Conservation (phyloP, 805 yeast species). For the Cyberlindnera meyerae region DNA sequence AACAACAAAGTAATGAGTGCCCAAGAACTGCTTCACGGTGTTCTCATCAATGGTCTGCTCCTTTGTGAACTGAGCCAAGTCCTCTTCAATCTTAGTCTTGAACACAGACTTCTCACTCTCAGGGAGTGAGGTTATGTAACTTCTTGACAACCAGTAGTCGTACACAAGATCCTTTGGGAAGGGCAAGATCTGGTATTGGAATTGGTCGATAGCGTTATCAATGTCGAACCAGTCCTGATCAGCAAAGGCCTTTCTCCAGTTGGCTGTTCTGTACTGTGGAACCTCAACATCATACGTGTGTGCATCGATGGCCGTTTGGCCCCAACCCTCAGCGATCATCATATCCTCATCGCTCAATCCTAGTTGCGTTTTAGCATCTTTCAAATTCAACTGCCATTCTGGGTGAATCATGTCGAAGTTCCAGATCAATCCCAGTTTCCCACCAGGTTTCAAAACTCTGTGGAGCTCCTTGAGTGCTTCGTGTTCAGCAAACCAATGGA, state of each 20-base stretch:
- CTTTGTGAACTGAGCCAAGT: conserved; percentile 5
- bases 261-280: conserved; percentile 50
- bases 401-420: conserved; percentile 39
- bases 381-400: conserved; percentile 12
- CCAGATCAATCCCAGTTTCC: conserved; percentile 54
- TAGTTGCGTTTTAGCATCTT: conserved; percentile 6
- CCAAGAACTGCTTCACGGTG: conserved; percentile 19
- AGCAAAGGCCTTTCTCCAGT: conserved; percentile 41
- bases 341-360: conserved; percentile 8
- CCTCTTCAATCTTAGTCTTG: conserved; percentile 28
- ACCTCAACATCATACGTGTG: conserved; percentile 36
- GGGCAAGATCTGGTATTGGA: conserved; percentile 27
- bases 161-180: conserved; percentile 35
- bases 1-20: conserved; percentile 21
- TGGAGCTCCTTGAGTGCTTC: conserved; percentile 43
- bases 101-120: conserved; percentile 33
- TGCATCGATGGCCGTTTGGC: conserved; percentile 14
- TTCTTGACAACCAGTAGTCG: conserved; percentile 50
- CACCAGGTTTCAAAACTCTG: conserved; percentile 46
- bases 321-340: conserved; percentile 12
- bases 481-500: conserved; percentile 60
- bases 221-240: conserved; percentile 30
- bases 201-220: conserved; percentile 30
- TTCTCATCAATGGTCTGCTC: conserved; percentile 7
- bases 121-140: conserved; percentile 45